These are phyloP conservation scores for Talaromyces funiculosus DNA, from an alignment of 2,329 filamentous ascomycete genomes.

Conservation along the genomic window DNA sequence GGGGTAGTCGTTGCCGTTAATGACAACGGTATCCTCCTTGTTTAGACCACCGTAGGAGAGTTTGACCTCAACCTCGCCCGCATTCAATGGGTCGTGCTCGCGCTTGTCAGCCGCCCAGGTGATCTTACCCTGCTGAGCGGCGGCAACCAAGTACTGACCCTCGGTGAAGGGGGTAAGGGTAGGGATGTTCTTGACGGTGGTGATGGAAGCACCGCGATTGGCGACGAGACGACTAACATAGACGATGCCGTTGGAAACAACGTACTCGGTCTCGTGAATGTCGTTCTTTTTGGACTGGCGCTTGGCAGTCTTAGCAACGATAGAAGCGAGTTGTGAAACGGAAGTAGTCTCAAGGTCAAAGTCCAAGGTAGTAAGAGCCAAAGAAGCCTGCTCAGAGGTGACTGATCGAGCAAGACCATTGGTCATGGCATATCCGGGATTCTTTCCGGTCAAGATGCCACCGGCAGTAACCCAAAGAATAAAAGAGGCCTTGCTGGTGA, in stretches of 20 bases:
- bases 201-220: neutral
- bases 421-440: neutral
- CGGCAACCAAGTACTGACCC: conserved; percentile 1
- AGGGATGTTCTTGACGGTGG: neutral
- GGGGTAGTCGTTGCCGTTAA: conserved; percentile 14
- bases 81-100: neutral
- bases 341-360: neutral
- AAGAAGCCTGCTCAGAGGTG: neutral
- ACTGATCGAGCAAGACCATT: conserved; percentile 5
- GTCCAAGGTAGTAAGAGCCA: conserved; percentile 2
- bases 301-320: neutral
- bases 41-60: conserved; percentile 14
- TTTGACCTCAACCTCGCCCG: conserved; percentile 14
- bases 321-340: neutral
- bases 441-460: neutral
- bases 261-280: neutral
- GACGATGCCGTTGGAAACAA: neutral
- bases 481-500: conserved; percentile 1
- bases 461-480: conserved; percentile 8
- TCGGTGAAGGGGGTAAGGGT: neutral
- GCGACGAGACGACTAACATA: neutral
- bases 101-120: neutral
- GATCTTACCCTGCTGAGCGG: neutral
- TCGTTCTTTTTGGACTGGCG: neutral
- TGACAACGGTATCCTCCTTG: conserved; percentile 15